Conservation (phyloP, 495 filamentous ascomycete genomes). For the Penicillium parvum region DNA sequence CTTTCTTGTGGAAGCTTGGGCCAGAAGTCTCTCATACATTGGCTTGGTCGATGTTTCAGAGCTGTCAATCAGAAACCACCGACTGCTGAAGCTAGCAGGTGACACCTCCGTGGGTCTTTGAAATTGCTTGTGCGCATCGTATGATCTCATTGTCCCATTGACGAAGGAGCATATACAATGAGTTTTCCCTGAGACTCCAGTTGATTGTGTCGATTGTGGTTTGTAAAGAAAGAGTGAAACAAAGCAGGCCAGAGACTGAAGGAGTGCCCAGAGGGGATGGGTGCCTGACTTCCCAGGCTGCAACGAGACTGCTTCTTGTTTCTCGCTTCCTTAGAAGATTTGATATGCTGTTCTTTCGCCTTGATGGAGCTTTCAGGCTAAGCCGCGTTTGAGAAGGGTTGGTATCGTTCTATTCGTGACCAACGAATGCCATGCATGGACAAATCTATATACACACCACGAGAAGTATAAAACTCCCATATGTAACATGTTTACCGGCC, state of each 20-base stretch:
- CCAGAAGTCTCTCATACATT: conserved; percentile 7
- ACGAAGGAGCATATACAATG: background rate
- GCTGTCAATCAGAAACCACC: conserved; percentile 15
- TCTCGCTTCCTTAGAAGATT: too few relatives aligned
- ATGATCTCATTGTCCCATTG: background rate
- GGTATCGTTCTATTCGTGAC: background rate
- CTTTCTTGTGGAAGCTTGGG: background rate
- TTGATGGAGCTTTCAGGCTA: too few relatives aligned
- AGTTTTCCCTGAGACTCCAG: background rate
- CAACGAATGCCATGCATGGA: background rate
- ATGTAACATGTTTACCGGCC: conserved; percentile 67
- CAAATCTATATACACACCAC: conserved; percentile 1
- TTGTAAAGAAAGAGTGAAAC: too few relatives aligned
- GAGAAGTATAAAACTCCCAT: background rate
- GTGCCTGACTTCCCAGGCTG: background rate
- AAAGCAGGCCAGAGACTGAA: too few relatives aligned
- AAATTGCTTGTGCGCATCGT: background rate
- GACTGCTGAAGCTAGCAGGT: background rate
- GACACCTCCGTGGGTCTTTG: background rate
- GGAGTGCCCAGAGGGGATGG: background rate
- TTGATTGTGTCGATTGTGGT: too few relatives aligned
- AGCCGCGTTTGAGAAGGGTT: too few relatives aligned
- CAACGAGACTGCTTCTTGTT: too few relatives aligned
- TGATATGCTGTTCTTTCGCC: too few relatives aligned
- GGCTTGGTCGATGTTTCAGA: conserved; percentile 15